Conservation (phyloP, 352 stramenopile genomes). For the Globisporangium iwayamae region DNA sequence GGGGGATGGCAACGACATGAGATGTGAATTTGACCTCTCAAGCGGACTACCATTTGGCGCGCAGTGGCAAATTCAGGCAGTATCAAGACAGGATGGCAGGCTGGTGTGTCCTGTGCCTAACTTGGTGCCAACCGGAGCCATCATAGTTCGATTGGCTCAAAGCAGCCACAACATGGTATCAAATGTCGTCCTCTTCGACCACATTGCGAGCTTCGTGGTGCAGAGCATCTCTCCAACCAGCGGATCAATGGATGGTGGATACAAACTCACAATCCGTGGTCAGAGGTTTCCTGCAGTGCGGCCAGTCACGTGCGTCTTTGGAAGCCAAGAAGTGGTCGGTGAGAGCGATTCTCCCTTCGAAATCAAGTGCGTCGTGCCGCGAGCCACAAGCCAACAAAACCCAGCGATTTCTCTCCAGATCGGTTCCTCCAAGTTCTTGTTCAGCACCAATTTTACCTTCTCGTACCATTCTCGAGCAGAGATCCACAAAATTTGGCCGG, state of each 20-base stretch:
- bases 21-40: conserved; percentile 13
- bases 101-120: conserved; percentile 1
- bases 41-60: not conserved
- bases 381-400: not conserved
- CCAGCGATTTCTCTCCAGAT: conserved; percentile 15
- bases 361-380: conserved; percentile 18
- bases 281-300: conserved; percentile 14
- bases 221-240: conserved; percentile 7
- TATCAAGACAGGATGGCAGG: not conserved
- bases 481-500: conserved; percentile 24
- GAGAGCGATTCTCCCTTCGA: conserved; percentile 14
- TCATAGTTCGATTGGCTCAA: conserved; percentile 12
- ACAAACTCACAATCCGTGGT: conserved; percentile 18
- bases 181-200: conserved; percentile 22
- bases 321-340: conserved; percentile 8
- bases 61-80: conserved; percentile 6
- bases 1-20: not conserved
- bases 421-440: not conserved
- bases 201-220: conserved; percentile 10
- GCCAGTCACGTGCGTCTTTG: conserved; percentile 19
- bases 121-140: conserved; percentile 10
- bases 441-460: conserved; percentile 12
- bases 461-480: conserved; percentile 15
- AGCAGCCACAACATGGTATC: conserved; percentile 2
- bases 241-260: conserved; percentile 21